Evolutionary conservation across 805 yeast genomes (phyloP), one percentile per base, ranked within the genome.

Genomic region (Zygosaccharomyces bailii): DNA sequence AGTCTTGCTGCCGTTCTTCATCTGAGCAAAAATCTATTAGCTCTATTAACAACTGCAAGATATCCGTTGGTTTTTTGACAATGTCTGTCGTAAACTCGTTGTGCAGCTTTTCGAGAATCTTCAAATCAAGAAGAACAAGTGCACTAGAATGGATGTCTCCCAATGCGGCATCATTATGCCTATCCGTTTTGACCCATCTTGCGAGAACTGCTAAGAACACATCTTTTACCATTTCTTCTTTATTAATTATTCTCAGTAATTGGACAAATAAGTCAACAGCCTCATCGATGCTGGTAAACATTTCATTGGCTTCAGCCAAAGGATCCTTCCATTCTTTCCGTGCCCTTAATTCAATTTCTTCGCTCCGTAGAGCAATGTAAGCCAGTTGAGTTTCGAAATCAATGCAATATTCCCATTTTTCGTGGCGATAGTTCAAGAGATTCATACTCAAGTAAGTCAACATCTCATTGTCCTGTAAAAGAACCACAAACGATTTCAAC

Each of bases 71-170:
- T 2, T 63, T 64, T 10, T 60, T 66, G 16, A 67, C 46, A 19
- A 72, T 44, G 16, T 71, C 71, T 6, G 80, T 78, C 48, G 78
- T 83, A 56, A 83, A 80, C 11, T 71, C 69, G 4, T 74, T 73
- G 18, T 81, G 78, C 25, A 86, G 65, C 24, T 67, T 63, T 56
- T 88, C 93, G 40, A 90, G 62, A 8, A 87, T 57, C 47, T 82
- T 76, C 46, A 87, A 66, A 55, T 84, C 83, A 5, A 79, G 65
- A 29, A 86, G 65, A 43, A 76, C 69, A 5, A 73, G 52, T 42
- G 78, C 73, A n/a, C 86, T 83, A 47, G 74, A 72, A 4, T 68
- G 67, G 2, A 66, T 68, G 4, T 31, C 44, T 20, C 36, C 38
- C 13, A 27, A 16, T n/a, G 30, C 27, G 6, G 19, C 29, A 10